Evolutionary conservation across 2,329 filamentous ascomycete genomes (phyloP), one percentile per base, ranked within the genome.

Genomic region (Cladosporium velox): DNA sequence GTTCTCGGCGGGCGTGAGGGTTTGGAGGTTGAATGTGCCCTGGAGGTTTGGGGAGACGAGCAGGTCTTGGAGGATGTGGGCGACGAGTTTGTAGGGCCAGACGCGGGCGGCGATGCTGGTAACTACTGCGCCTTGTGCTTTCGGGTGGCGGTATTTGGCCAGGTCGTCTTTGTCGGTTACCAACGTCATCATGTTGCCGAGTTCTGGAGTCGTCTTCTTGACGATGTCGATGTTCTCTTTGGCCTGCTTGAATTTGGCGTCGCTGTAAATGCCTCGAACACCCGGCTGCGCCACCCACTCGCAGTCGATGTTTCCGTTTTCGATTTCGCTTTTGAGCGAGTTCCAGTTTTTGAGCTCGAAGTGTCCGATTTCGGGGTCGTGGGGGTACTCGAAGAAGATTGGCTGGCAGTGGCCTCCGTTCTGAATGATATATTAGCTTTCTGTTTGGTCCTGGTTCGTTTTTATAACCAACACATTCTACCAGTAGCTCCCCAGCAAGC

Each of bases 1-100:
- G 8, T 62, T 60, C 7, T 69, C 72, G 1, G 88, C 90, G 0
- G 90, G 86, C 18, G 91, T 93, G 66, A 85, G 87, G 6, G 90
- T 93, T 77, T 93, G 91, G 30, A 94, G 81, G 72, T 93, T 93
- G 73, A 93, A 87, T 11, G 73, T 75, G 2, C 75, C 78, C 10
- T 62, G n/a, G 1, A 70, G 58, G 0, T 68, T 34, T 3, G 68
- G 66, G 1, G 77, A 76, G 21, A 81, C 77, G 8, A 85, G 72
- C 0, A 91, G 83, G 10, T 80, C 77, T 74, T 91, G 87, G 0
- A 96, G 79, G 0, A 93, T 83, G 78, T 88, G 90, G 1, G 87
- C 82, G 1, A 96, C 88, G 21, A 96, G 85, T 78, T 95, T 96
- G 77, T 96, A 96, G 0, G 92, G 92, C 90, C 90, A 93, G 55